Conservation (phyloP, 305 asterid genomes). For the Euphrasia arctica region DNA sequence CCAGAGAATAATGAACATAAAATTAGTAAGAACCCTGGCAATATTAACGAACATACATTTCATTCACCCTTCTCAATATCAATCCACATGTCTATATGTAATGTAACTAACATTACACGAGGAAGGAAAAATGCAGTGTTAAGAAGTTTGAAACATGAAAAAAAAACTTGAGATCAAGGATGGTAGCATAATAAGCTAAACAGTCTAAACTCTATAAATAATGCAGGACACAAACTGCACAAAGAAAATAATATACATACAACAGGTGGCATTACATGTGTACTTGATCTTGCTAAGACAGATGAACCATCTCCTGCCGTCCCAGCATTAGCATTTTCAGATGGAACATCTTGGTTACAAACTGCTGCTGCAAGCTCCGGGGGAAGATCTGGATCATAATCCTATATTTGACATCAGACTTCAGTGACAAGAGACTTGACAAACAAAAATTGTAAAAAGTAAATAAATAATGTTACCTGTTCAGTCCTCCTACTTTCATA, state of each 20-base stretch:
- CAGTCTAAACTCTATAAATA: neutral
- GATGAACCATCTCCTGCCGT: slow-evolving; percentile 51
- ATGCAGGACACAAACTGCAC: slow-evolving; percentile 1
- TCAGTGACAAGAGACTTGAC: slow-evolving; percentile 19
- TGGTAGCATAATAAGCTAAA: neutral
- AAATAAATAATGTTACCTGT: slow-evolving; percentile 56
- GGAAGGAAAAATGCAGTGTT: neutral
- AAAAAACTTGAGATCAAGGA: neutral
- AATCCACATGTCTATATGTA: no score
- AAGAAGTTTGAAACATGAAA: neutral
- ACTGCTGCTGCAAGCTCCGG: slow-evolving; percentile 99
- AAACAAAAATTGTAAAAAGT: neutral
- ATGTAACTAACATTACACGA: neutral
- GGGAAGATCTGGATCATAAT: slow-evolving; percentile 98
- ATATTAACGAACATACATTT: neutral
- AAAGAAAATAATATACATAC: slow-evolving; percentile 41
- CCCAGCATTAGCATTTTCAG: slow-evolving; percentile 52
- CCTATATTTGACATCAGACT: slow-evolving; percentile 48
- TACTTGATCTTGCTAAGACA: slow-evolving; percentile 57
- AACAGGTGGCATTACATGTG: slow-evolving; percentile 49
- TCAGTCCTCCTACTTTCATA: slow-evolving; percentile 94
- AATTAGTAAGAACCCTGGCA: neutral
- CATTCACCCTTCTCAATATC: neutral
- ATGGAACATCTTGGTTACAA: slow-evolving; percentile 59
- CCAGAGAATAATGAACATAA: neutral